Percentiles rank a stretch among this genome's conserved stretches.
phyloP scores from a whole-genome alignment of 768 basidiomycete genomes.

The Boletus patriciae region DNA sequence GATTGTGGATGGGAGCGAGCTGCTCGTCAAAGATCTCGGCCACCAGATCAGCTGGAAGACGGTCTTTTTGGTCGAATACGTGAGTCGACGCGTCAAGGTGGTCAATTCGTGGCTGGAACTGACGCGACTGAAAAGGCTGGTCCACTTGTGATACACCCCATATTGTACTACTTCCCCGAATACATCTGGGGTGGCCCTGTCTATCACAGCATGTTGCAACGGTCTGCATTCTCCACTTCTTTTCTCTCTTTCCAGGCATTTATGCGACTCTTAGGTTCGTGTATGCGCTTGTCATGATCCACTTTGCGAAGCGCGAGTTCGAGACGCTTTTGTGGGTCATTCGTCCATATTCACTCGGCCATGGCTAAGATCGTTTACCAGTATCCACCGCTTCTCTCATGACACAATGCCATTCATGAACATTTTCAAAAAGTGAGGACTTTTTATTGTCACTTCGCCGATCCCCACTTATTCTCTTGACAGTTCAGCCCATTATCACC shows the following conservation, averaged over 20 bases:
- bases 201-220: conserved; percentile 74
- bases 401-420: conserved; percentile 88
- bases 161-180: conserved; percentile 71
- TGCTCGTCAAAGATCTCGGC: conserved; percentile 88
- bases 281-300: conserved; percentile 74
- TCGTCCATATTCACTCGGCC: not conserved
- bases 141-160: conserved; percentile 85
- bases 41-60: conserved; percentile 86
- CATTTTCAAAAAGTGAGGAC: conserved; percentile 86
- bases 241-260: not conserved
- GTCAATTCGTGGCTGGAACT: not conserved
- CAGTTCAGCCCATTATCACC: conserved; percentile 89
- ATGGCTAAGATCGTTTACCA: conserved; percentile 27
- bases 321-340: conserved; percentile 84
- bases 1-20: conserved; percentile 56
- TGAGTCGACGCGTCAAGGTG: conserved; percentile 41
- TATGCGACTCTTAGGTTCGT: conserved; percentile 49
- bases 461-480: not conserved
- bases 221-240: conserved; percentile 40
- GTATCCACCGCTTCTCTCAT: conserved; percentile 93
- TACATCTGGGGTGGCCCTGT: conserved; percentile 70
- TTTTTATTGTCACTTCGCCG: not conserved
- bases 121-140: conserved; percentile 55
- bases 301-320: conserved; percentile 89
- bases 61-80: conserved; percentile 94